Evolutionary conservation across 352 stramenopile species (phyloP).

Genomic region (Phytophthora multivora): DNA sequence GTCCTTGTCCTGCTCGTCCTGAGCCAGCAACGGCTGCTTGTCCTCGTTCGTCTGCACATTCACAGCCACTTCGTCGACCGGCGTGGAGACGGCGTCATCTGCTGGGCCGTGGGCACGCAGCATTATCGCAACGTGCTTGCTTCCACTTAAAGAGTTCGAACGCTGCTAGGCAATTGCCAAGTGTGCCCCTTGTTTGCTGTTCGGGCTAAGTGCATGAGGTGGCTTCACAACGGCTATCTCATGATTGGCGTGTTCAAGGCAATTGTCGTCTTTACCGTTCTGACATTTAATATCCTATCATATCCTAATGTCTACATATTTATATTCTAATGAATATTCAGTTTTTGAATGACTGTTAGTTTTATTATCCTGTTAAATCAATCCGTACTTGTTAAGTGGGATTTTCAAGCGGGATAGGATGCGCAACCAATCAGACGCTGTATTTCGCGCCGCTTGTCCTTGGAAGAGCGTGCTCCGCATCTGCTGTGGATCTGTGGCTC

Average conservation of each 20-base stretch:
- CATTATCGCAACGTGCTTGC: constrained; percentile 2
- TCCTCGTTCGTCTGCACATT: constrained; percentile 23
- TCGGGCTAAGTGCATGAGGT: constrained; percentile 11
- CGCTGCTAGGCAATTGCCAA: constrained; percentile 12
- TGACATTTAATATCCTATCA: no score
- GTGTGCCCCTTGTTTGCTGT: constrained; percentile 25
- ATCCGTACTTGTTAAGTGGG: no score
- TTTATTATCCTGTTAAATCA: background rate
- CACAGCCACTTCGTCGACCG: constrained; percentile 5
- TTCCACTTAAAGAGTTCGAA: background rate
- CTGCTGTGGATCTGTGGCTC: constrained; percentile 8
- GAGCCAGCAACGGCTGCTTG: constrained; percentile 22
- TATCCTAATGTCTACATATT: no score
- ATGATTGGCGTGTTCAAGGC: constrained; percentile 17
- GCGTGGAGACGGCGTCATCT: constrained; percentile 3
- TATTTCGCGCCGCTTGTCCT: constrained; percentile 4
- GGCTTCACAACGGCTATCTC: constrained; percentile 11
- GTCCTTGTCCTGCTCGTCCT: constrained; percentile 30
- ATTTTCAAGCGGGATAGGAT: background rate
- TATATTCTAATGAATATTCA: no score
- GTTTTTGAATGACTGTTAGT: no score
- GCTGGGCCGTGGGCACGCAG: constrained; percentile 16
- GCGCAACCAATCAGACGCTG: background rate
- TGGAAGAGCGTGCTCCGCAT: constrained; percentile 1
- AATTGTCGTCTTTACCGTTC: constrained; percentile 4